phyloP scores from a whole-genome alignment of 257 asterid genomes.

The Jaltomata sinuosa region DNA sequence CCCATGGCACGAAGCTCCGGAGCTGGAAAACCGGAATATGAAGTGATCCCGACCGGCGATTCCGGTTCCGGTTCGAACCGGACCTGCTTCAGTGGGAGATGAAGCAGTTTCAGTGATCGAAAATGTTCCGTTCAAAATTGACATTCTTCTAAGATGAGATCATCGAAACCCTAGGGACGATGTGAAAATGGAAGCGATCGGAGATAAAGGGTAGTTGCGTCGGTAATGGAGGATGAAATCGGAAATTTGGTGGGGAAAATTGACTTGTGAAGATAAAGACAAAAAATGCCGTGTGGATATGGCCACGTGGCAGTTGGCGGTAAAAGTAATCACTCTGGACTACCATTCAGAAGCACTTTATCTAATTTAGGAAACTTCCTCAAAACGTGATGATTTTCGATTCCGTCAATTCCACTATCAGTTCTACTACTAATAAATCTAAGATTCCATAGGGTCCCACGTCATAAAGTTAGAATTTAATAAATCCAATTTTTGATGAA shows the following conservation, averaged over 20 bases:
- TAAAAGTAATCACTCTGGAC: neutral
- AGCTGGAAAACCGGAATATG: conserved; percentile 28
- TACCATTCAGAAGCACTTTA: neutral
- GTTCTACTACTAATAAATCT: neutral
- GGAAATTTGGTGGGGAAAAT: neutral
- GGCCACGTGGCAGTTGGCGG: neutral
- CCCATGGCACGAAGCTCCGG: conserved; percentile 36
- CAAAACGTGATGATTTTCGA: neutral
- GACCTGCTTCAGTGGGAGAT: conserved; percentile 1
- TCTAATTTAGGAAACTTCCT: neutral
- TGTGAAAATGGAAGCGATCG: neutral
- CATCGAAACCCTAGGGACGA: neutral
- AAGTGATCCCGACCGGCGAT: neutral
- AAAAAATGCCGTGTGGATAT: neutral
- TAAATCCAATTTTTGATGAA: neutral
- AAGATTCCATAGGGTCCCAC: neutral
- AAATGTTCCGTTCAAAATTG: neutral
- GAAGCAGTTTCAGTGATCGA: neutral
- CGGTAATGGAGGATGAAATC: neutral
- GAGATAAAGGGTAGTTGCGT: neutral
- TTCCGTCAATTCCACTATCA: neutral
- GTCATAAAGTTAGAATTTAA: neutral
- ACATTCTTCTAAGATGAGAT: conserved; percentile 6
- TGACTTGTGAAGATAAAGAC: neutral
- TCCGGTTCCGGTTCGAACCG: neutral